These are phyloP conservation scores for Hortiboletus flavorubellus DNA, from an alignment of 768 basidiomycete species.

Conservation along the genomic window DNA sequence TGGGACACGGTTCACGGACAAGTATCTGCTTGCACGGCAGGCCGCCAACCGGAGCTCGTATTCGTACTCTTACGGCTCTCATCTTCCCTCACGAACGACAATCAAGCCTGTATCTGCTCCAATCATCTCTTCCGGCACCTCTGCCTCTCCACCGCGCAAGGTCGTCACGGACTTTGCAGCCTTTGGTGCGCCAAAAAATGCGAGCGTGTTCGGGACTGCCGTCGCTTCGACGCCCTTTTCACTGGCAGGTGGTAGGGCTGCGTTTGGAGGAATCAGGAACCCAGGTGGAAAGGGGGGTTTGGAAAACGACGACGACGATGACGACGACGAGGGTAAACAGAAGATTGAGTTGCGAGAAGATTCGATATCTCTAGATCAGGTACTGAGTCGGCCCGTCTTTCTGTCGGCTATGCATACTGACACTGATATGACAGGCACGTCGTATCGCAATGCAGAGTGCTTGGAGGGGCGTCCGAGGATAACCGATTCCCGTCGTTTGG, in stretches of 20 bases:
- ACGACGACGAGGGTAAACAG: conserved; percentile 61
- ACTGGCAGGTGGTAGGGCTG: conserved; percentile 74
- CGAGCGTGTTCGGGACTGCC: conserved; percentile 82
- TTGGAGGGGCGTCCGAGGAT: conserved; percentile 70
- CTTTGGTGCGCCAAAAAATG: conserved; percentile 70
- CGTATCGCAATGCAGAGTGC: conserved; percentile 89
- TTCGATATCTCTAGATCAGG: conserved; percentile 92
- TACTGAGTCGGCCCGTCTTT: conserved; percentile 30
- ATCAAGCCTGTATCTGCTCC: conserved; percentile 35
- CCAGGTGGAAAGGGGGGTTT: conserved; percentile 34
- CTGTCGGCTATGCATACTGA: neutral
- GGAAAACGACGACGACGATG: conserved; percentile 76
- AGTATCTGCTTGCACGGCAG: conserved; percentile 79
- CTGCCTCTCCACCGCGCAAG: conserved; percentile 75
- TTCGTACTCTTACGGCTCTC: conserved; percentile 53
- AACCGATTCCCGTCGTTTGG: conserved; percentile 19
- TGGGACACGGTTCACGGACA: conserved; percentile 96
- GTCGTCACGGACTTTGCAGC: conserved; percentile 87
- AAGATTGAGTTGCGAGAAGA: conserved; percentile 76
- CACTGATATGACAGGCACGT: conserved; percentile 50
- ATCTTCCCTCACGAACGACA: conserved; percentile 42
- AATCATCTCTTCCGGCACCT: conserved; percentile 20
- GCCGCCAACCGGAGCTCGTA: conserved; percentile 49
- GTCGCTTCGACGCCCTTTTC: conserved; percentile 80
- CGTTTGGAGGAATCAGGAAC: conserved; percentile 75